Base-by-base conservation (phyloP, 1,284 basidiomycete species). In the Mixia osmundae region DNA sequence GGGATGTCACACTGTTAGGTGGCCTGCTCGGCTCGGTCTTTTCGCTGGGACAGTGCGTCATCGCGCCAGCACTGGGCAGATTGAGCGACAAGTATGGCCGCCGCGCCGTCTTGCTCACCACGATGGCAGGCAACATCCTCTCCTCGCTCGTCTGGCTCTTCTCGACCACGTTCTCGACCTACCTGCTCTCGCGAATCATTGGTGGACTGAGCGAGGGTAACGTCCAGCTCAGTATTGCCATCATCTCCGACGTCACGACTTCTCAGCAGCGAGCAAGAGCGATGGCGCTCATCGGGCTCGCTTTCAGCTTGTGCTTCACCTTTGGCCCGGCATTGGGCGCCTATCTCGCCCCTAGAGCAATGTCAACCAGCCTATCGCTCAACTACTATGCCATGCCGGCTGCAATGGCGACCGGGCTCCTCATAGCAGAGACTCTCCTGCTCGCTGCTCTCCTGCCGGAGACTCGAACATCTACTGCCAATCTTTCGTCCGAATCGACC, bases 81-180 rank as follows among this genome's bases (percentile, higher is more conserved):
- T 52, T 61, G 21, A 56, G 55, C 11, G 83, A 91, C 57, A 70
- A 67, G 49, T 77, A 79, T 61, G 83, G 83, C 0, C 69, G 83
- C 9, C 78, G 74, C 53, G 68, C 64, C 15, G 61, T 89, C 15
- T 63, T 91, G 2, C 62, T 91, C 26, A 51, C 71, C 20, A 77
- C 74, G 0, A 87, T 91, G 83, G 58, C 74, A 36, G 83, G 83
- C n/a, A 91, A 91, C 51, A 71, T 89, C 18, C 53, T 78, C 19
- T 82, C 77, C 14, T 80, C 79, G 3, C 44, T 75, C 43, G 74
- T 80, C 29, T 91, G 83, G 83, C 66, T 89, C 28, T 65, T 72
- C 47, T 79, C 79, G 1, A 80, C 78, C 1, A 70, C 72, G 0
- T 91, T 89, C 37, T 58, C 54, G 7, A 35, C 76, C 0, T 91